Evolutionary conservation across 805 yeast species (phyloP).

Genomic region (Myxozyma kluyveri): DNA sequence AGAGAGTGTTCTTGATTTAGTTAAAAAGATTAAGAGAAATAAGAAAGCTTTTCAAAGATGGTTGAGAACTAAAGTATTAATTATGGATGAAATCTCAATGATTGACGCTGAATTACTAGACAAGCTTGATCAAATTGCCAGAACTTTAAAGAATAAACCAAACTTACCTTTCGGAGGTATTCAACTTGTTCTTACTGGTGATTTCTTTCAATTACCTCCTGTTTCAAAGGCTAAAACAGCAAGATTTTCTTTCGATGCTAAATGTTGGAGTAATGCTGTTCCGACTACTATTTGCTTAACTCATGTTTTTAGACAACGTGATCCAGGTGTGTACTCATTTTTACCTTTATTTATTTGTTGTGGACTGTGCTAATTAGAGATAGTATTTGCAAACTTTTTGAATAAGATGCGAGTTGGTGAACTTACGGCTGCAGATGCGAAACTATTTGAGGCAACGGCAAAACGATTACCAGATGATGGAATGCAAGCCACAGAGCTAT

Average conservation of each 20-base stretch:
- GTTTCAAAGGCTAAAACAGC: slow-evolving; percentile 49
- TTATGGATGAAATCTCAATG: slow-evolving; percentile 95
- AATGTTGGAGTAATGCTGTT: slow-evolving; percentile 64
- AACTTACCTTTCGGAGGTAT: slow-evolving; percentile 87
- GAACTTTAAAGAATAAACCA: slow-evolving; percentile 49
- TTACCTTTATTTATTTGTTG: background rate
- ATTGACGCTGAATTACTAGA: slow-evolving; percentile 75
- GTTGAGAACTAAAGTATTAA: slow-evolving; percentile 64
- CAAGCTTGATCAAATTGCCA: slow-evolving; percentile 70
- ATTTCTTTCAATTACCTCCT: slow-evolving; percentile 94
- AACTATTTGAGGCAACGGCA: background rate
- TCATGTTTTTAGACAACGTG: slow-evolving; percentile 84
- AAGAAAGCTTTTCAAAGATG: slow-evolving; percentile 52
- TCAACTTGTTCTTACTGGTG: slow-evolving; percentile 88
- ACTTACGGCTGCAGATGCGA: slow-evolving; percentile 43
- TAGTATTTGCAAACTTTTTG: slow-evolving; percentile 68
- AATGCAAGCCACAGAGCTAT: slow-evolving; percentile 83
- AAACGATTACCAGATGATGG: slow-evolving; percentile 55
- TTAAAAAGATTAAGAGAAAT: slow-evolving; percentile 50
- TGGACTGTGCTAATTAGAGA: background rate
- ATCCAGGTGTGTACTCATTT: slow-evolving; percentile 41
- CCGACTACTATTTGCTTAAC: slow-evolving; percentile 66
- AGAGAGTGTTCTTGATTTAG: slow-evolving; percentile 48
- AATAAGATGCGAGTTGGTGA: slow-evolving; percentile 77
- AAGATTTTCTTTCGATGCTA: slow-evolving; percentile 71